Conservation (phyloP, 306 rosid species). For the Quercus robur region DNA sequence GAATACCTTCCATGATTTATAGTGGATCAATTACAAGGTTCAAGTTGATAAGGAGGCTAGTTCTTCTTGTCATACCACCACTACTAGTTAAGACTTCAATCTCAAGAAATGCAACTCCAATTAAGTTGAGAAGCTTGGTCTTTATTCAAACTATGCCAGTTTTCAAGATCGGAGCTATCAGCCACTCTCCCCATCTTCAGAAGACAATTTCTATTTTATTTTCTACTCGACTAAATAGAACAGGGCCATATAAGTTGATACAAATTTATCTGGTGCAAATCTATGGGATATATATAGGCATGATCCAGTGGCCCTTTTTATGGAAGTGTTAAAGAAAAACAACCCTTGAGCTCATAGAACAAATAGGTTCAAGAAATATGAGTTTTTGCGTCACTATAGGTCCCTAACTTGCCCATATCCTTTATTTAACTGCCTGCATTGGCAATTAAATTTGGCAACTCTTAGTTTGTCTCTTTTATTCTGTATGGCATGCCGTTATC, state of each 20-base stretch:
- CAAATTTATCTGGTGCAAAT: neutral
- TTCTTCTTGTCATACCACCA: neutral
- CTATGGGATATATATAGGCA: neutral
- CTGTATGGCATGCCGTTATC: constrained; percentile 8
- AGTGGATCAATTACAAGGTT: neutral
- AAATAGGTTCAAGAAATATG: neutral
- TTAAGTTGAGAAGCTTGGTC: neutral
- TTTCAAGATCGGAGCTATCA: too few species aligned
- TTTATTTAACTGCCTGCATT: constrained; percentile 2
- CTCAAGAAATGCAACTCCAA: neutral
- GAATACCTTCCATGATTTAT: neutral
- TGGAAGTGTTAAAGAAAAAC: too few species aligned
- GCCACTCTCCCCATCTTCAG: too few species aligned
- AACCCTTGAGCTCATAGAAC: neutral
- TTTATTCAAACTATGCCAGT: too few species aligned
- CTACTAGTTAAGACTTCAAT: neutral
- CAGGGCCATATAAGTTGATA: too few species aligned
- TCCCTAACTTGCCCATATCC: constrained; percentile 4
- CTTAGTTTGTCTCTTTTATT: constrained; percentile 8
- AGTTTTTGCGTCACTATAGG: neutral
- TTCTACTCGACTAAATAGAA: too few species aligned
- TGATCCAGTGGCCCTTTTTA: too few species aligned
- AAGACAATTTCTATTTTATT: too few species aligned
- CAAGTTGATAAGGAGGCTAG: neutral
- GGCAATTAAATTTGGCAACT: constrained; percentile 5